Base-by-base conservation (phyloP, 2,329 filamentous ascomycete genomes). In the Trichoderma lentiforme region DNA sequence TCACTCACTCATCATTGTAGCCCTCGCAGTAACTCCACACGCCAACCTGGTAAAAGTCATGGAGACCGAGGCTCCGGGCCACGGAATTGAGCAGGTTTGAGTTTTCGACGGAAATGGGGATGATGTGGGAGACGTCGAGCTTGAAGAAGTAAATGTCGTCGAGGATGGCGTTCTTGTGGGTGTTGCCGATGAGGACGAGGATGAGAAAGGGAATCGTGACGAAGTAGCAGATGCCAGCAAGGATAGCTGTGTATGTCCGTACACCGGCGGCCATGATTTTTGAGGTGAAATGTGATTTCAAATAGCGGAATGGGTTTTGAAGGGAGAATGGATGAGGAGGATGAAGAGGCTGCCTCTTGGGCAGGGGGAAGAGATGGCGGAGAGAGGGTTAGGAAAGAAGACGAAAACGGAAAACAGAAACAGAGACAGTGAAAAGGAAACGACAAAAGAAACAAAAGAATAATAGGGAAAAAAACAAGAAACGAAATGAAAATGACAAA, bases 11-110 rank as follows among this genome's bases (percentile, higher is more conserved):
- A 76, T 88, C 86, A 71, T 89, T 84, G 81, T 95, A 97, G 24
- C 95, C 95, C 80, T 97, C 93, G 81, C 95, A 98, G 81, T 92
- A 97, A 73, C 91, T 92, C 95, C 95, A 98, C 53, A 98, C 83
- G 6, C 95, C 95, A 32, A 97, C 92, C 77, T 94, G 92, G 82
- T 98, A 98, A 82, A 97, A 98, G 81, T 98, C 95, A 80, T 97
- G 94, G 63, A 98, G 86, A 34, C 95, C 95, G 69, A 98, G 85
- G 26, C 92, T 93, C 66, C 93, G 91, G 4, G 94, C 94, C 75
- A 97, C 94, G 60, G 91, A 94, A 84, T 97, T 97, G 81, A 97
- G 92, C 60, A 97, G 86, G 28, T 87, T 83, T 11, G 90, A 89
- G 79, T 94, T 92, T 56, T 92, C 91, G 18, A 93, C 88, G 6